Conservation (phyloP, 2,329 filamentous ascomycete species). For the Pseudocercospora fuligena region DNA sequence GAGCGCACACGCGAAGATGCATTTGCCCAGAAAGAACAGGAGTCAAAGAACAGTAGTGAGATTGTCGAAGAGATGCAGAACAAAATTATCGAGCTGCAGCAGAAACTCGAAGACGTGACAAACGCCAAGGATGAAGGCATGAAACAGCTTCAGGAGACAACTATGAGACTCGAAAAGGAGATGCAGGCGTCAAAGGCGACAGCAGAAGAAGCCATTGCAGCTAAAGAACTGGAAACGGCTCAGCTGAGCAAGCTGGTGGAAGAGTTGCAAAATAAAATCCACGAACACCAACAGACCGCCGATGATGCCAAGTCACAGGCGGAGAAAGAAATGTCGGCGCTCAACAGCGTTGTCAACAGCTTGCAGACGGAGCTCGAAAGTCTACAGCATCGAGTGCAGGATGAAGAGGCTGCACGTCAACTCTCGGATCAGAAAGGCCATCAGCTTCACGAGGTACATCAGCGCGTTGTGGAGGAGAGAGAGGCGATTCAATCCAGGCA, state of each 20-base stretch:
- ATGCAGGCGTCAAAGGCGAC: constrained; percentile 18
- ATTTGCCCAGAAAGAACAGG: constrained; percentile 23
- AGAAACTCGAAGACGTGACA: constrained; percentile 26
- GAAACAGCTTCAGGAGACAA: constrained; percentile 21
- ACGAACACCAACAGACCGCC: constrained; percentile 26
- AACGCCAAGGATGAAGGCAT: constrained; percentile 22
- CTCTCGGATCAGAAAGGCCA: constrained; percentile 11
- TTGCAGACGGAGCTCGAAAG: constrained; percentile 32
- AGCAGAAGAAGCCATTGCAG: constrained; percentile 21
- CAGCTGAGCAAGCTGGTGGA: constrained; percentile 30
- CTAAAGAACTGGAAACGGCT: constrained; percentile 28
- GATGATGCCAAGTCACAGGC: constrained; percentile 19
- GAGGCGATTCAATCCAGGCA: constrained; percentile 12
- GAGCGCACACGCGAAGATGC: constrained; percentile 14
- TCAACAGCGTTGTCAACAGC: constrained; percentile 24
- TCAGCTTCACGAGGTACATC: constrained; percentile 18
- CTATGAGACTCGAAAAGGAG: constrained; percentile 24
- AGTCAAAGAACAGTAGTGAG: constrained; percentile 6
- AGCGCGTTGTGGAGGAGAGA: constrained; percentile 14
- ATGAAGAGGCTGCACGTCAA: constrained; percentile 21
- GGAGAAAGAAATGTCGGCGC: constrained; percentile 23
- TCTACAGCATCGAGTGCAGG: constrained; percentile 27
- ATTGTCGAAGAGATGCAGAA: constrained; percentile 30
- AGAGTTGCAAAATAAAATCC: constrained; percentile 29
- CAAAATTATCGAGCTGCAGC: constrained; percentile 24